Evolutionary conservation across 768 basidiomycete species (phyloP), one percentile per base, ranked within the genome.

Genomic region (Auricularia cornea): DNA sequence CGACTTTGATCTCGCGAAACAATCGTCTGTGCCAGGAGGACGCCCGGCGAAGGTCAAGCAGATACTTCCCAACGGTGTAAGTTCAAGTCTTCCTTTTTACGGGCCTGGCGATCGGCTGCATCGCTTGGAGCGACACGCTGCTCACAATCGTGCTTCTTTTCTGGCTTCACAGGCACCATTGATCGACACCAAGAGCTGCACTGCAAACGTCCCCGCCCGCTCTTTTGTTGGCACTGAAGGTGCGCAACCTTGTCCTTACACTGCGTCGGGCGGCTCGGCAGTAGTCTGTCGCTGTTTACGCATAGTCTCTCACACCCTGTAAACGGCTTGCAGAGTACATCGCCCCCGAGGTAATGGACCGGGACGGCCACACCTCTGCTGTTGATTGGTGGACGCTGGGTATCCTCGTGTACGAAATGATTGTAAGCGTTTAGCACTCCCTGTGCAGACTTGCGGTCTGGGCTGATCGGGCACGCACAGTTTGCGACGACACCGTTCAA

Each of bases 351-450:
- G 97, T 99, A 64, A 97, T 99, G 72, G 90, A 91, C 69, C 93
- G 92, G 57, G 85, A 90, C 73, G 96, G 97, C 20, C 97, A 99
- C 76, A 97, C 95, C 40, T 94, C 94, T 66, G 95, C 96, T 16
- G 97, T 99, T 60, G 97, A 99, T 77, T 99, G 96, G 96, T 95
- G 93, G 97, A 98, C 97, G 33, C 80, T 98, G 59, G 97, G 97
- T 41, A 98, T 98, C 71, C 84, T 99, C 71, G 92, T 98, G 70
- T 97, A 94, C 79, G 97, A 99, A 79, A 97, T 97, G 93, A 94
- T 95, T 76, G 92, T 94, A 82, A 83, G 92, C 71, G 61, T 73
- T 68, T 69, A 20, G 41, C 44, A 32, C 38, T 23, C 28, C 26
- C 8, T 59, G n/a, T 44, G 29, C 28, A 57, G 12, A 16, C 26